Conservation (phyloP, 495 filamentous ascomycete species). For the Podospora didyma region DNA sequence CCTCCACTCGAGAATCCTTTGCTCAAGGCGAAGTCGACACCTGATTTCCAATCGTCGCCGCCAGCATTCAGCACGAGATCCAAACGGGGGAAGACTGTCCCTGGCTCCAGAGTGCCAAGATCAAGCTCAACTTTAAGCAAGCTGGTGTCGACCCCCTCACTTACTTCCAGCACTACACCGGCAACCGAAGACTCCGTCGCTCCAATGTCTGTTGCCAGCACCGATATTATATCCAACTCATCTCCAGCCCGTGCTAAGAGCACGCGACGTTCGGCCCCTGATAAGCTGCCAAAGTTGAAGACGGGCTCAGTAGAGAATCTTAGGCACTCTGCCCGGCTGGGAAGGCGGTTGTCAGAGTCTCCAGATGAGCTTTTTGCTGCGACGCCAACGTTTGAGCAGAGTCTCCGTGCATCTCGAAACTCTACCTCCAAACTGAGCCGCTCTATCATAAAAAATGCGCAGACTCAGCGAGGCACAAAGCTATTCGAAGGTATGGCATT, state of each 20-base stretch:
- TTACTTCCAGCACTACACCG: slow-evolving; percentile 27
- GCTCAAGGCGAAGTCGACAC: slow-evolving; percentile 2
- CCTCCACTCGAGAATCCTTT: not conserved
- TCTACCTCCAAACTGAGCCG: slow-evolving; percentile 12
- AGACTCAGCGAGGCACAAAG: slow-evolving; percentile 12
- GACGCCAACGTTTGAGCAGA: slow-evolving; percentile 29
- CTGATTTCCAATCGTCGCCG: slow-evolving; percentile 24
- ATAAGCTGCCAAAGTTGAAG: slow-evolving; percentile 22
- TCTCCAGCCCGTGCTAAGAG: slow-evolving; percentile 28
- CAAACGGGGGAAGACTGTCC: slow-evolving; percentile 7
- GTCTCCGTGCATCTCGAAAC: slow-evolving; percentile 19
- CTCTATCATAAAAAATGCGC: not conserved
- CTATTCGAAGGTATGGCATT: slow-evolving; percentile 78
- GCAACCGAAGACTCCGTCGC: slow-evolving; percentile 16
- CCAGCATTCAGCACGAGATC: slow-evolving; percentile 24
- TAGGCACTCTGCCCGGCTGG: slow-evolving; percentile 18
- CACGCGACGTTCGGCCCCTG: slow-evolving; percentile 20
- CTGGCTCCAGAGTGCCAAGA: slow-evolving; percentile 5
- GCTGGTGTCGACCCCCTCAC: slow-evolving; percentile 30
- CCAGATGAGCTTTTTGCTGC: slow-evolving; percentile 35
- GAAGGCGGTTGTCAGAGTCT: slow-evolving; percentile 29
- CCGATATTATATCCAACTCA: slow-evolving; percentile 15
- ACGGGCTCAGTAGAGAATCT: slow-evolving; percentile 18
- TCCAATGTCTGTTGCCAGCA: slow-evolving; percentile 2
- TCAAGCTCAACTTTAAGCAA: slow-evolving; percentile 31